These are phyloP conservation scores for Penicillium robsamsonii DNA, from an alignment of 495 filamentous ascomycete genomes.

Conservation along the genomic window DNA sequence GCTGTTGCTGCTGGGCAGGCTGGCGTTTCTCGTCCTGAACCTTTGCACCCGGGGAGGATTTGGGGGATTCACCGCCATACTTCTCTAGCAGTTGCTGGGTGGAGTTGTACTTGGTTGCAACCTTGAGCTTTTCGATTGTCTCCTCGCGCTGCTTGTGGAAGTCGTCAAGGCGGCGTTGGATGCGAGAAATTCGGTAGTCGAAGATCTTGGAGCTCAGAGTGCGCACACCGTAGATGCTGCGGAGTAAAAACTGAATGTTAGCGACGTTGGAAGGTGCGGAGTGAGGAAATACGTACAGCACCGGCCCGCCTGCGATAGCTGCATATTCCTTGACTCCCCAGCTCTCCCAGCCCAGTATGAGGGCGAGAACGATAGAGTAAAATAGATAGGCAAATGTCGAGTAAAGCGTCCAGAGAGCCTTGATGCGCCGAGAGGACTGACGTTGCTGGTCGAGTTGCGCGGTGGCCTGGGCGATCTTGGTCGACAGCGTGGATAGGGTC, in stretches of 20 bases:
- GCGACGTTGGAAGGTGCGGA: not conserved
- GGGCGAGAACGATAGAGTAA: constrained; percentile 70
- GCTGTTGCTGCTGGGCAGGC: constrained; percentile 20
- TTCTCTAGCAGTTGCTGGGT: constrained; percentile 92
- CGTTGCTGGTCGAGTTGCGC: constrained; percentile 69
- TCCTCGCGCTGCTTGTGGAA: constrained; percentile 73
- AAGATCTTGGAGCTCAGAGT: constrained; percentile 63
- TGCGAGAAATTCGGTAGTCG: constrained; percentile 71
- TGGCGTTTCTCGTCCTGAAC: constrained; percentile 25
- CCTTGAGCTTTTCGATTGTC: constrained; percentile 92
- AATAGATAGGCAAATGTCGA: constrained; percentile 85
- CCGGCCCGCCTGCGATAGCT: constrained; percentile 73
- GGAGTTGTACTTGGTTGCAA: constrained; percentile 90
- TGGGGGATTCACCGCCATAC: constrained; percentile 68
- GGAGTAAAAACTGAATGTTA: not conserved
- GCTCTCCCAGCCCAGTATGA: constrained; percentile 83
- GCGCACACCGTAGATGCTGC: constrained; percentile 67
- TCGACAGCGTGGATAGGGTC: constrained; percentile 72
- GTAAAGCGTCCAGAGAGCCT: constrained; percentile 86
- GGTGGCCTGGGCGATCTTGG: constrained; percentile 72
- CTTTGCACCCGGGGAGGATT: constrained; percentile 43
- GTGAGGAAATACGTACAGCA: constrained; percentile 54
- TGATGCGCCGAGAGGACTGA: constrained; percentile 70
- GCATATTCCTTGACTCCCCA: constrained; percentile 73
- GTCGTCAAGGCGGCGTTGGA: constrained; percentile 65